A percentile compares a stretch with the other conserved stretches of the same genome.
These are phyloP conservation scores for Populus hybrid DNA, from an alignment of 441 rosid species.

Conservation along the genomic window DNA sequence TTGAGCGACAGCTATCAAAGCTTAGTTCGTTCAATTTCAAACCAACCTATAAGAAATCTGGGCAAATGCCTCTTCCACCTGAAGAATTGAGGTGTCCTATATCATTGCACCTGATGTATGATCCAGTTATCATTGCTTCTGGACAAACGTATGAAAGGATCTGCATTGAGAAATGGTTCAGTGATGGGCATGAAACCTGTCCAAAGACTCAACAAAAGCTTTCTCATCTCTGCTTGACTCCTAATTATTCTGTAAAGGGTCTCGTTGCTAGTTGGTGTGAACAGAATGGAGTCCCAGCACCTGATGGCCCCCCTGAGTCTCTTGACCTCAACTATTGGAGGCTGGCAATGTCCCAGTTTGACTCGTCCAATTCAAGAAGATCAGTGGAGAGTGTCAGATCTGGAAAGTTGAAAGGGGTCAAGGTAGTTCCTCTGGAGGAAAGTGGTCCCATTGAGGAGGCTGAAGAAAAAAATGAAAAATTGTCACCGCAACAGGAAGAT, in stretches of 20 bases:
- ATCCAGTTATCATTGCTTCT: conserved; percentile 95
- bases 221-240: conserved; percentile 76
- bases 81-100: conserved; percentile 97
- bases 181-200: conserved; percentile 87
- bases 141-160: conserved; percentile 96
- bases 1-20: conserved; percentile 85
- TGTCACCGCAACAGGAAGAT: conserved; percentile 38
- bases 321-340: conserved; percentile 89
- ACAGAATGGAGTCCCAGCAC: conserved; percentile 74
- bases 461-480: conserved; percentile 36
- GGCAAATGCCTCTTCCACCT: conserved; percentile 73
- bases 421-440: conserved; percentile 79
- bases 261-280: conserved; percentile 97
- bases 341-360: conserved; percentile 67
- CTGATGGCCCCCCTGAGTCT: conserved; percentile 80
- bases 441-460: conserved; percentile 47
- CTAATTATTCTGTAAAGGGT: conserved; percentile 96
- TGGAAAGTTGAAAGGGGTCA: conserved; percentile 49
- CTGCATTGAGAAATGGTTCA: conserved; percentile 96
- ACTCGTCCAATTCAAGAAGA: conserved; percentile 61
- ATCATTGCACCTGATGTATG: conserved; percentile 93
- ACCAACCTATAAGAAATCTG: conserved; percentile 54
- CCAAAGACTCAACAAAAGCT: conserved; percentile 96
- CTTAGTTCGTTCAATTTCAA: conserved; percentile 71
- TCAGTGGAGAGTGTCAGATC: conserved; percentile 49